Evolutionary conservation across 345 rosid species (phyloP).

Genomic region (Stellera chamaejasme): DNA sequence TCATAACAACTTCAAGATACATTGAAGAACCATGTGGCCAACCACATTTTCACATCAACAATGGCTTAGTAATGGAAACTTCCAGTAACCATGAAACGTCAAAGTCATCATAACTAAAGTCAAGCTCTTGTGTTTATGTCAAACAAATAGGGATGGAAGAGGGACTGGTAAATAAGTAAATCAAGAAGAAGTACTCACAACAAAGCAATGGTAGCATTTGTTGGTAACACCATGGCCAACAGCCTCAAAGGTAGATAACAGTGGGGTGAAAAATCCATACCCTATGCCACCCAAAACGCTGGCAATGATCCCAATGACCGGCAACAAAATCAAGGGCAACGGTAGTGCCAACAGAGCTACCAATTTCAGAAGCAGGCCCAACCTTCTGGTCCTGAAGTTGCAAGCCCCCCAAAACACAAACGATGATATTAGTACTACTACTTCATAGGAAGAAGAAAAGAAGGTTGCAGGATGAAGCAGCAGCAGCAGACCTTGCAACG

Average conservation of each 20-base stretch:
- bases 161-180: neutral
- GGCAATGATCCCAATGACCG: constrained; percentile 45
- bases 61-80: neutral
- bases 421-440: neutral
- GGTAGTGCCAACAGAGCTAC: constrained; percentile 45
- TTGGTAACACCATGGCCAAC: constrained; percentile 50
- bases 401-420: neutral
- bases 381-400: constrained; percentile 50
- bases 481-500: constrained; percentile 44
- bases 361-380: constrained; percentile 67
- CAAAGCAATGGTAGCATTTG: constrained; percentile 67
- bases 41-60: neutral
- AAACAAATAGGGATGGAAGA: neutral
- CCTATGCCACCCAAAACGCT: constrained; percentile 71
- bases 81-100: neutral
- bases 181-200: constrained; percentile 25
- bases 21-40: neutral
- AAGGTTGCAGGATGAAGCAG: neutral
- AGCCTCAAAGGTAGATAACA: constrained; percentile 74
- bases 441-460: no score
- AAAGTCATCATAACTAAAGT: no score
- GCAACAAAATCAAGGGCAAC: constrained; percentile 67
- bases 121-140: neutral
- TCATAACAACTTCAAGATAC: neutral
- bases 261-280: constrained; percentile 69